Evolutionary conservation across 768 basidiomycete species (phyloP).

Genomic region (Pisolithus marmoratus): DNA sequence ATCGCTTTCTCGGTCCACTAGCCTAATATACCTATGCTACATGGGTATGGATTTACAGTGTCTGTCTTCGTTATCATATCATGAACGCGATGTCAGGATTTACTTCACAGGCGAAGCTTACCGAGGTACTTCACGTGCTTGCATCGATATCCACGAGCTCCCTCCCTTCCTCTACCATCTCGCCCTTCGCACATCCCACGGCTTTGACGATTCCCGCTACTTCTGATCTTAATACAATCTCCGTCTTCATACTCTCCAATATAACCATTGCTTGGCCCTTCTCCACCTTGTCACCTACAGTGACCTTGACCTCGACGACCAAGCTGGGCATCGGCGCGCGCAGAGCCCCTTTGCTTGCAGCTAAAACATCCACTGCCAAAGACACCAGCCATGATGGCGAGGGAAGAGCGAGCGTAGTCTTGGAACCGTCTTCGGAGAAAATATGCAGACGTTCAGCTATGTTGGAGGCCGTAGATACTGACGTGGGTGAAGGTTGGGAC

Average conservation of each 20-base stretch:
- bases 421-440: slow-evolving; percentile 52
- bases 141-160: slow-evolving; percentile 68
- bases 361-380: slow-evolving; percentile 53
- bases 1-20: no score
- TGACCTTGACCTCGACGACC: slow-evolving; percentile 82
- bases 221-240: slow-evolving; percentile 77
- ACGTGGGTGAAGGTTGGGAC: slow-evolving; percentile 55
- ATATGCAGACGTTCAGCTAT: slow-evolving; percentile 74
- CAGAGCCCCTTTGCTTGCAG: slow-evolving; percentile 56
- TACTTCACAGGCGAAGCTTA: no score
- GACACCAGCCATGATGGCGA: slow-evolving; percentile 67
- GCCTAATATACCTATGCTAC: no score
- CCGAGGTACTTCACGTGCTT: slow-evolving; percentile 12
- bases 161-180: slow-evolving; percentile 87
- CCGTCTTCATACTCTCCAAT: slow-evolving; percentile 97
- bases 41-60: no score
- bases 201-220: slow-evolving; percentile 62
- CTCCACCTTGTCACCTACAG: slow-evolving; percentile 70
- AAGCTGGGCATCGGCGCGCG: slow-evolving; percentile 91
- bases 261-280: slow-evolving; percentile 78
- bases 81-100: no score
- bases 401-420: slow-evolving; percentile 62
- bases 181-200: slow-evolving; percentile 75
- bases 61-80: no score
- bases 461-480: slow-evolving; percentile 48